Evolutionary conservation across 2,329 filamentous ascomycete species (phyloP).

Genomic region (Pseudocercospora vitis): DNA sequence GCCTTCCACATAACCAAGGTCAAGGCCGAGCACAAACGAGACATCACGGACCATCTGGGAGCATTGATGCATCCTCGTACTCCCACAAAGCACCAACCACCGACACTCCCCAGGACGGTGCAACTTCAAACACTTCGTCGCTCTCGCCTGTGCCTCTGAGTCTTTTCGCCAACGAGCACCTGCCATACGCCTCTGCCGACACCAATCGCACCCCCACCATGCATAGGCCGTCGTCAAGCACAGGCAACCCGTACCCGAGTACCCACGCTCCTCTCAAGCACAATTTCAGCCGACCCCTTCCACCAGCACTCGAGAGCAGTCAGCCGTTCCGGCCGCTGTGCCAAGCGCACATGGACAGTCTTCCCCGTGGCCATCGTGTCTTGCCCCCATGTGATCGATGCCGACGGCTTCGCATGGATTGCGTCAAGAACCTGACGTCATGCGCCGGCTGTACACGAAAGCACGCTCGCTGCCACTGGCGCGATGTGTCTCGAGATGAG

Average conservation of each 20-base stretch:
- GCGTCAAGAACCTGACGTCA: constrained; percentile 80
- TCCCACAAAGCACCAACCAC: constrained; percentile 6
- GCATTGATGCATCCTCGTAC: constrained; percentile 11
- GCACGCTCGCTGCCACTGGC: constrained; percentile 86
- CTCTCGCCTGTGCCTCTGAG: constrained; percentile 33
- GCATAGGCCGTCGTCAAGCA: constrained; percentile 32
- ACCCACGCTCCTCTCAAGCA: constrained; percentile 33
- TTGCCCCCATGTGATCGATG: constrained; percentile 83
- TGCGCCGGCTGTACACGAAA: constrained; percentile 88
- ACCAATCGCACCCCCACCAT: constrained; percentile 11
- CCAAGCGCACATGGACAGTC: constrained; percentile 67
- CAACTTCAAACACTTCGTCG: constrained; percentile 32
- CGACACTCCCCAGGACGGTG: constrained; percentile 18
- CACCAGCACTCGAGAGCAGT: constrained; percentile 37
- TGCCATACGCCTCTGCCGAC: constrained; percentile 27
- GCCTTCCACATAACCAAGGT: constrained; percentile 54
- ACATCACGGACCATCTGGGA: constrained; percentile 25
- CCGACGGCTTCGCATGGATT: constrained; percentile 74
- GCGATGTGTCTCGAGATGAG: constrained; percentile 74
- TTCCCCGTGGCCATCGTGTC: constrained; percentile 72
- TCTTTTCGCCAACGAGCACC: constrained; percentile 26
- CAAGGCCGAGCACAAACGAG: constrained; percentile 28
- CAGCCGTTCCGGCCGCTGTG: constrained; percentile 41
- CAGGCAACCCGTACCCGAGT: constrained; percentile 20
- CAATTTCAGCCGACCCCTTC: constrained; percentile 41